These are phyloP conservation scores for Yamadazyma diospyri DNA, from an alignment of 1,139 yeast genomes.

Conservation along the genomic window DNA sequence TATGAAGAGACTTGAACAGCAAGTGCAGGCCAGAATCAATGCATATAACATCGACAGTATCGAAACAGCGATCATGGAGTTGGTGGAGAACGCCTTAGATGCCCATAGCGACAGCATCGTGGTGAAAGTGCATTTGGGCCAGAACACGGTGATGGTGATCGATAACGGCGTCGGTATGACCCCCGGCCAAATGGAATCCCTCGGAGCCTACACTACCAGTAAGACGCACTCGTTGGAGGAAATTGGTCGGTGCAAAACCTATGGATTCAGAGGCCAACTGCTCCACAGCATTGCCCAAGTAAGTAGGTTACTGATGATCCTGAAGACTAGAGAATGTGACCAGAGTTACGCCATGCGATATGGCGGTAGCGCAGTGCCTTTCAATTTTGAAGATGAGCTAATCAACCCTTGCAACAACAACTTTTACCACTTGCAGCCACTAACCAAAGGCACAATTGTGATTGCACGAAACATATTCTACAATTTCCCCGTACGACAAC, in stretches of 20 bases:
- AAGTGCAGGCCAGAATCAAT: background rate
- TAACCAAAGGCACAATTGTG: constrained; percentile 56
- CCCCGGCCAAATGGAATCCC: constrained; percentile 55
- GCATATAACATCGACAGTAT: background rate
- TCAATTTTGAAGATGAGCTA: constrained; percentile 8
- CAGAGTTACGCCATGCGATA: background rate
- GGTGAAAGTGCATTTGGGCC: constrained; percentile 58
- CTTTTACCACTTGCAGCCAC: constrained; percentile 6
- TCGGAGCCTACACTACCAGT: constrained; percentile 72
- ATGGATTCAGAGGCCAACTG: constrained; percentile 83
- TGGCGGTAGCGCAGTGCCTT: background rate
- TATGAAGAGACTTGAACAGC: background rate
- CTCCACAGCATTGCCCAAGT: constrained; percentile 49
- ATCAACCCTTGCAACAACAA: constrained; percentile 8
- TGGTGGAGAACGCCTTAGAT: constrained; percentile 78
- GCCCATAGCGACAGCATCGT: constrained; percentile 66
- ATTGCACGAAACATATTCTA: constrained; percentile 47
- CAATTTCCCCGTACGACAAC: constrained; percentile 56
- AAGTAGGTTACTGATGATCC: constrained; percentile 3
- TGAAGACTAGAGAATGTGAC: background rate
- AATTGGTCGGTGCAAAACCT: constrained; percentile 42
- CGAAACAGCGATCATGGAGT: constrained; percentile 58
- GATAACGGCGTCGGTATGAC: constrained; percentile 80
- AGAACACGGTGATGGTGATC: constrained; percentile 56
- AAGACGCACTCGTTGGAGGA: constrained; percentile 55